These are phyloP conservation scores for Staphylotrichum longicolle DNA, from an alignment of 495 filamentous ascomycete species.

Conservation along the genomic window DNA sequence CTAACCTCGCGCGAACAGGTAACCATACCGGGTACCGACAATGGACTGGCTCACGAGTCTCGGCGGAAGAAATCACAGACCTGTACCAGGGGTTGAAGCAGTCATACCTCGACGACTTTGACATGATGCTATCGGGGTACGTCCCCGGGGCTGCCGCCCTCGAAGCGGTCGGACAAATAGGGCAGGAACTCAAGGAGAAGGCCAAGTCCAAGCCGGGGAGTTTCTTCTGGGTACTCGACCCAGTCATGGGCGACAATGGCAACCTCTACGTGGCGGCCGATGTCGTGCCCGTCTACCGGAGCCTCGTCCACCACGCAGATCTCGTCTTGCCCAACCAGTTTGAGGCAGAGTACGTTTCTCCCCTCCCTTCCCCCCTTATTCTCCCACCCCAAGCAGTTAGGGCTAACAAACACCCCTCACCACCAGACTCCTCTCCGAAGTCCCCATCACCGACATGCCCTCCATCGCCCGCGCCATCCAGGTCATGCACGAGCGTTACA, in stretches of 20 bases:
- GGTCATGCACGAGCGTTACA: constrained; percentile 71
- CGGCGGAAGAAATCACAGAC: constrained; percentile 77
- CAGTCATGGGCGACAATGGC: constrained; percentile 97
- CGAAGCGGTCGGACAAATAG: constrained; percentile 80
- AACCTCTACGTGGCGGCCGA: constrained; percentile 84
- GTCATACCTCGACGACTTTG: constrained; percentile 78
- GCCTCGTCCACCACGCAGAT: constrained; percentile 74
- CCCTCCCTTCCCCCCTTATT: neutral
- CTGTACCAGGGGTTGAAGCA: constrained; percentile 82
- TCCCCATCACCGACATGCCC: constrained; percentile 72
- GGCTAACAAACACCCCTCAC: neutral
- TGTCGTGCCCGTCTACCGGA: constrained; percentile 87
- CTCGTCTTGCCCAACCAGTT: constrained; percentile 95
- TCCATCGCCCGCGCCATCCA: constrained; percentile 71
- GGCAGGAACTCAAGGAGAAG: constrained; percentile 69
- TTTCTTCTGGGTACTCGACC: constrained; percentile 98
- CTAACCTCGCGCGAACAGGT: constrained; percentile 50
- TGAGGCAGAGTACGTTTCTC: constrained; percentile 76
- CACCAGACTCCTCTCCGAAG: constrained; percentile 71
- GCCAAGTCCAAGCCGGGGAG: constrained; percentile 60
- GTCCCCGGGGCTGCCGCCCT: constrained; percentile 81
- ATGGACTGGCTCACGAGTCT: constrained; percentile 75
- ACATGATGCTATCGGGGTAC: constrained; percentile 91
- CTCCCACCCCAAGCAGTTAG: neutral
- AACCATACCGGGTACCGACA: constrained; percentile 92